phyloP scores from a whole-genome alignment of 331 rosid genomes.

The Erythrophleum ivorense region DNA sequence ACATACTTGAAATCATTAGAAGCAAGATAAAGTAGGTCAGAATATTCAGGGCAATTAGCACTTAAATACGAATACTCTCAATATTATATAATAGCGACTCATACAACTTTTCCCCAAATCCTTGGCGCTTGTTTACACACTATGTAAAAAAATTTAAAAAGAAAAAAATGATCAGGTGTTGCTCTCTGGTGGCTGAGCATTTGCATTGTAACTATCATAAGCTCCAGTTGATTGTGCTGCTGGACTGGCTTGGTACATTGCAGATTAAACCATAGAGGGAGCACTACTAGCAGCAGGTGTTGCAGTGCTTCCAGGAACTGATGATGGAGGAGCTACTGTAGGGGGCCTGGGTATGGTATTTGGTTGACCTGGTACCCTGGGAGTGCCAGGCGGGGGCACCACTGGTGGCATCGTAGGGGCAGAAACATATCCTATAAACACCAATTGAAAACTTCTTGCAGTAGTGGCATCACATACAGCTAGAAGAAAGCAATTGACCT shows the following conservation, averaged over 20 bases:
- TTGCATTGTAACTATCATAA: too few relatives aligned
- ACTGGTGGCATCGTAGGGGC: conserved; percentile 47
- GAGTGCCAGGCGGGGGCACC: conserved; percentile 87
- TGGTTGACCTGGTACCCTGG: conserved; percentile 62
- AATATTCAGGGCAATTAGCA: too few relatives aligned
- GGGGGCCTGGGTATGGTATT: conserved; percentile 64
- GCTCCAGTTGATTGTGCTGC: conserved; percentile 58
- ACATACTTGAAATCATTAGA: too few relatives aligned
- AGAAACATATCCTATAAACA: conserved; percentile 58
- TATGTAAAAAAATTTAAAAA: too few relatives aligned
- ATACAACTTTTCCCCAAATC: too few relatives aligned
- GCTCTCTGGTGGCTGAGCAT: too few relatives aligned
- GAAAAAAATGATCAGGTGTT: too few relatives aligned
- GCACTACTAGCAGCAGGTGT: conserved; percentile 65
- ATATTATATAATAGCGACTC: too few relatives aligned
- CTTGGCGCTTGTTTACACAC: too few relatives aligned
- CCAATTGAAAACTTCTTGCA: conserved; percentile 30
- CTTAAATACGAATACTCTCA: too few relatives aligned
- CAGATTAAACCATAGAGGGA: conserved; percentile 55
- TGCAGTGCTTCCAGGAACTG: conserved; percentile 62
- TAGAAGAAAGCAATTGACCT: conserved; percentile 7
- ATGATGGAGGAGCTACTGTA: conserved; percentile 55
- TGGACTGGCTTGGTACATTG: conserved; percentile 70
- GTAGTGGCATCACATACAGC: conserved; percentile 4
- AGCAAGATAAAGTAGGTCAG: too few relatives aligned